Evolutionary conservation across 768 basidiomycete species (phyloP).

Genomic region (Trametes coccinea): DNA sequence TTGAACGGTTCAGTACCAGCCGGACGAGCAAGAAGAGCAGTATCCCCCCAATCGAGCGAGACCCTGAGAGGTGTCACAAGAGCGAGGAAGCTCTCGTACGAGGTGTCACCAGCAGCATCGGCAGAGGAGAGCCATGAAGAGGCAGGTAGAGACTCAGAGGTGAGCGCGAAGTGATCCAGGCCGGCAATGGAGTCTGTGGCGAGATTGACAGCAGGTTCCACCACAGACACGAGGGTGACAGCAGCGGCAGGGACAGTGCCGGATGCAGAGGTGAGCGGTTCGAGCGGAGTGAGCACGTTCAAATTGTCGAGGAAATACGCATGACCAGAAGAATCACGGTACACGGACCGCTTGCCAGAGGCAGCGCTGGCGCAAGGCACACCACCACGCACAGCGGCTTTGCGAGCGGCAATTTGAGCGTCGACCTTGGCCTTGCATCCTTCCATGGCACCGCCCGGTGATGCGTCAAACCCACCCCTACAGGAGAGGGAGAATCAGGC

Average conservation of each 20-base stretch:
- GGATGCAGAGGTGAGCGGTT: neutral
- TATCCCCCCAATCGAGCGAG: neutral
- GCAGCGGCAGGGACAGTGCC: neutral
- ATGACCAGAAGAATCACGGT: neutral
- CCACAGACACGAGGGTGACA: neutral
- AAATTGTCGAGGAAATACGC: neutral
- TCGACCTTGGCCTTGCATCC: neutral
- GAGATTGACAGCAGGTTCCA: neutral
- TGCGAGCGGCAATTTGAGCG: neutral
- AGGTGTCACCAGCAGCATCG: neutral
- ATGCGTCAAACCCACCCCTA: no score
- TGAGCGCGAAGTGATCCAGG: neutral
- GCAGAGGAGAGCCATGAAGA: neutral
- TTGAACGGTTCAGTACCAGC: neutral
- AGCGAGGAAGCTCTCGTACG: neutral
- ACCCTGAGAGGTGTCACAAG: neutral
- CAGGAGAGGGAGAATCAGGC: no score
- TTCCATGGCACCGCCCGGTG: constrained; percentile 3
- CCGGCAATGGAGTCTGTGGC: neutral
- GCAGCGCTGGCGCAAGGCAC: no score
- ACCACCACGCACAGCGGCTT: neutral
- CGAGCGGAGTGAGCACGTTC: neutral
- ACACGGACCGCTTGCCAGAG: neutral
- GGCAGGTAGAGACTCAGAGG: no score
- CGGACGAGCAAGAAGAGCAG: neutral